These are phyloP conservation scores for Coemansia sp. DNA, from an alignment of 371 early-diverging fungal species.

Conservation along the genomic window DNA sequence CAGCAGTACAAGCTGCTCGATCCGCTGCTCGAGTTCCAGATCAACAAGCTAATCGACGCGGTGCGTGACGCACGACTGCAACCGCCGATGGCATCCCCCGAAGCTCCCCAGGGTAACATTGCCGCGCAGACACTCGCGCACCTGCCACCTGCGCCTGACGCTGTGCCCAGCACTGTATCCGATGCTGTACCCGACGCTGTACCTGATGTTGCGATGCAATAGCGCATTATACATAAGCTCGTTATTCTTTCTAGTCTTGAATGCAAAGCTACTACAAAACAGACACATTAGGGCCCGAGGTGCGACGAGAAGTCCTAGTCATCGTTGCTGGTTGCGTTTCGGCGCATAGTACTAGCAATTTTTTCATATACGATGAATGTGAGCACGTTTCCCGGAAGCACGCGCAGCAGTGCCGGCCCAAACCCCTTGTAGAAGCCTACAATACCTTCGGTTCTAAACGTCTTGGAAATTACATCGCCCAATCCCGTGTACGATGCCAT, in stretches of 20 bases:
- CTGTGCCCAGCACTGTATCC: no score
- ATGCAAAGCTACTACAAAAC: no score
- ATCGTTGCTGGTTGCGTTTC: constrained; percentile 1
- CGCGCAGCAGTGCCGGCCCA: constrained; percentile 83
- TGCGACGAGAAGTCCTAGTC: no score
- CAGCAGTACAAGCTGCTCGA: constrained; percentile 49
- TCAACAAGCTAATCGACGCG: constrained; percentile 42
- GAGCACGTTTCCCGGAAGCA: constrained; percentile 93
- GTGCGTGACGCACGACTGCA: constrained; percentile 27
- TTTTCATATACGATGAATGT: constrained; percentile 96
- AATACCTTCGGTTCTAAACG: constrained; percentile 73
- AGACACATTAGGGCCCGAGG: no score
- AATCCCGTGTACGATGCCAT: constrained; percentile 44
- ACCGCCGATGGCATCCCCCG: no score
- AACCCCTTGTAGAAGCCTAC: constrained; percentile 95
- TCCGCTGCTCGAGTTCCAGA: constrained; percentile 41
- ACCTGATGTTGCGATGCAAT: no score
- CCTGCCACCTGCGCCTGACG: no score
- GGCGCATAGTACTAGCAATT: constrained; percentile 67
- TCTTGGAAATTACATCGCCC: constrained; percentile 67
- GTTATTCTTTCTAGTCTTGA: no score
- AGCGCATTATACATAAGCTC: no score
- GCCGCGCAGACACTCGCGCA: no score
- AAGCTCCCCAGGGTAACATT: no score
- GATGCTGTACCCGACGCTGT: no score